Evolutionary conservation across 306 rosid species (phyloP), one percentile per base, ranked within the genome.

Genomic region (Fragaria vesca): DNA sequence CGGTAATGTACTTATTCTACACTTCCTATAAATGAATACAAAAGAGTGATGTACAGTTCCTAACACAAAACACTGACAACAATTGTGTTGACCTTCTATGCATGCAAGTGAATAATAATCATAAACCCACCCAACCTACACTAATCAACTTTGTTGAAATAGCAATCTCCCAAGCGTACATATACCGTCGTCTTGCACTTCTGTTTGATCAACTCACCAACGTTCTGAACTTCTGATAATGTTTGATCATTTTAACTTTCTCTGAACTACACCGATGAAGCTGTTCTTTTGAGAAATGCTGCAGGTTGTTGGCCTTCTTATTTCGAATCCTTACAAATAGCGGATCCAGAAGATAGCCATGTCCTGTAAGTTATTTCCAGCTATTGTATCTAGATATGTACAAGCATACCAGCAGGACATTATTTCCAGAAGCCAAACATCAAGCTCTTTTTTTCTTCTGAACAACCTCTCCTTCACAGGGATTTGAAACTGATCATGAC

Each of bases 331-430:
- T 68, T 72, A 61, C 28, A 72, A 68, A 72, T 71, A 63, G 74
- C 47, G 40, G 76, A 71, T 58, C 79, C 61, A 69, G 84, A 84
- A 76, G 84, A 73, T 38, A 79, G 75, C 81, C 76, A 65, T 78
- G 70, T 67, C 62, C 77, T 28, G 63, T 52, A 62, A 72, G 77
- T 61, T 71, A 58, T 52, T 55, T 61, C 81, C 71, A 34, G 61
- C 76, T 26, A 50, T 15, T 8, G 75, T 78, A 73, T 78, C 21
- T 76, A 77, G 5, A 15, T 77, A 79, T 80, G 62, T 84, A 83
- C 82, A 84, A 67, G 78, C 28, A 47, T 71, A 72, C 21, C 69
- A 32, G 51, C n/a, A 47, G 71, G 61, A 69, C n/a, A 66, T 61
- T 28, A 82, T 74, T 58, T 8, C 78, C 69, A 69, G 62, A 75